Evolutionary conservation across 1,284 basidiomycete species (phyloP).

Genomic region (Naganishia liquefaciens): DNA sequence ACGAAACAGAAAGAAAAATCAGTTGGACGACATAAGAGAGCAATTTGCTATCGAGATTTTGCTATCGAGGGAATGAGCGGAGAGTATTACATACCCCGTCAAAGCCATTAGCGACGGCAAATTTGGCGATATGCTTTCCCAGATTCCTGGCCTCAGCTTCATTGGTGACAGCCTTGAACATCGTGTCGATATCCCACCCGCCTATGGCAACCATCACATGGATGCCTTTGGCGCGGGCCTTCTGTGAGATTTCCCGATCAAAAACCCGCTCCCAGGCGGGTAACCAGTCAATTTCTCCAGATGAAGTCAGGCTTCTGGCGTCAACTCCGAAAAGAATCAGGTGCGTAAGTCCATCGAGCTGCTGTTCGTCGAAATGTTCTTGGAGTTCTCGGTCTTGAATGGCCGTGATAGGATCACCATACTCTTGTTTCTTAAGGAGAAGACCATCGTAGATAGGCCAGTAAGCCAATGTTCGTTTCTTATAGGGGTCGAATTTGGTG

Average conservation of each 20-base stretch:
- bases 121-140: not conserved
- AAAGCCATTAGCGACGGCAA: not conserved
- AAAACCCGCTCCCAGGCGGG: not conserved
- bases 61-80: no score
- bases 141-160: not conserved
- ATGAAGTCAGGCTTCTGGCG: not conserved
- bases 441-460: no score
- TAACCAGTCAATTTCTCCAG: not conserved
- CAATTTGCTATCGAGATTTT: no score
- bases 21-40: no score
- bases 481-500: no score
- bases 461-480: no score
- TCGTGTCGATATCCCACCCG: conserved; percentile 3
- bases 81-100: conserved; percentile 19
- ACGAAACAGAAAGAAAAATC: no score
- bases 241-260: not conserved
- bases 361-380: not conserved
- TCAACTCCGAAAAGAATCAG: conserved; percentile 7
- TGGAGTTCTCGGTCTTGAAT: no score
- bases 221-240: not conserved
- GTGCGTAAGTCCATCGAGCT: conserved; percentile 1
- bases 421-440: no score
- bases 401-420: no score
- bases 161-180: not conserved
- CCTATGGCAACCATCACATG: conserved; percentile 10